A percentile compares a stretch with the other conserved stretches of the same genome.
Conservation (phyloP, 1,284 basidiomycete species). For the Ceratobasidium sp. region DNA sequence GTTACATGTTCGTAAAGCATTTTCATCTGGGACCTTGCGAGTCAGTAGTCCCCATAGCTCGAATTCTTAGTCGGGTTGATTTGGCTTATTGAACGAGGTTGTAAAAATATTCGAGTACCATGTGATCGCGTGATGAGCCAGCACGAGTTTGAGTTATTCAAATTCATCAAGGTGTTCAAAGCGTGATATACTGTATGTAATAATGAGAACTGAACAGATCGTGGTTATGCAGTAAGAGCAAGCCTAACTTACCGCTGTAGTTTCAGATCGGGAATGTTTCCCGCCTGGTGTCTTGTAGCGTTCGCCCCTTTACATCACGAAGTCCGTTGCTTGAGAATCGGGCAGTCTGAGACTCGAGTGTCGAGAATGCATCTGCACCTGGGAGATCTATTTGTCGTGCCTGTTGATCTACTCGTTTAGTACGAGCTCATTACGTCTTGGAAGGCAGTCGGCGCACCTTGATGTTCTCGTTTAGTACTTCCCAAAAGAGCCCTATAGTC, state of each 20-base stretch:
- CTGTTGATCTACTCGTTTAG: constrained; percentile 59
- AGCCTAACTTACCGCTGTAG: constrained; percentile 69
- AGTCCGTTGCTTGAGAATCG: constrained; percentile 77
- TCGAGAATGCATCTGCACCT: constrained; percentile 75
- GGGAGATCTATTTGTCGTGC: constrained; percentile 80
- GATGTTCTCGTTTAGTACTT: constrained; percentile 89
- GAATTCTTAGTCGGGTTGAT: background rate
- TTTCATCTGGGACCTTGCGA: background rate
- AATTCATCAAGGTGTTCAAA: constrained; percentile 92
- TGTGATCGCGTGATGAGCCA: constrained; percentile 88
- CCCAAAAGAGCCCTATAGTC: constrained; percentile 86
- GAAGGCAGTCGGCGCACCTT: constrained; percentile 64
- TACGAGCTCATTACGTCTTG: background rate
- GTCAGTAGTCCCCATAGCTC: background rate
- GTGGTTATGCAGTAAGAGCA: background rate
- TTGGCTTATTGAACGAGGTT: no score
- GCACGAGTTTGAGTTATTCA: constrained; percentile 90
- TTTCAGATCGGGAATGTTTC: constrained; percentile 70
- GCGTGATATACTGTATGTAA: constrained; percentile 70
- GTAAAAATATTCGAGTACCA: constrained; percentile 63
- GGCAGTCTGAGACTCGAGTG: constrained; percentile 68
- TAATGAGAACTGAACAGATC: background rate
- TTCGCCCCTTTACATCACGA: constrained; percentile 67
- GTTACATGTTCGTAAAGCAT: background rate
- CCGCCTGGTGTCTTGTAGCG: constrained; percentile 76